Base-by-base conservation (phyloP, 2,329 filamentous ascomycete species). In the Neophaeococcomyces aloes region DNA sequence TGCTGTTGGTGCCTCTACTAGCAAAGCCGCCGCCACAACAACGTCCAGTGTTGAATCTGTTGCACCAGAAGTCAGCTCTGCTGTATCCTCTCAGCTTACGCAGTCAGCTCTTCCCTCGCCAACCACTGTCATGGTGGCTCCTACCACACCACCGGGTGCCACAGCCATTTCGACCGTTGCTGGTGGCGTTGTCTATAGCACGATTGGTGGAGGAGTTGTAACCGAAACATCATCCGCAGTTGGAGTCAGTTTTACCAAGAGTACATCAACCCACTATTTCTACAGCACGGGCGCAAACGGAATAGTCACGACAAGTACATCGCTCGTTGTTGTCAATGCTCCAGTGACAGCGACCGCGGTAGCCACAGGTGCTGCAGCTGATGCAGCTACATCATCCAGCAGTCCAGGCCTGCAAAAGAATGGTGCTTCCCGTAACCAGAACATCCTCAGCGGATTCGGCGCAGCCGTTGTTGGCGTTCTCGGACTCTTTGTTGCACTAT, bases 321-420 rank as follows among this genome's bases (percentile, higher is more conserved):
- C 63, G 30, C 56, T 68, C n/a, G 65, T 67, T 2, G 58, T 70
- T 27, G 62, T 70, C 34, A 59, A 65, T 33, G 64, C 65, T 7
- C 52, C 46, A 7, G 44, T 48, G 15, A 60, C 61, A 11, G 45
- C 52, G 18, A 47, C 50, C 4, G 56, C 54, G 1, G 55, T 48
- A 18, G 44, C 52, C 2, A 55, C 57, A 1, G 50, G 47, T 11
- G 50, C 47, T 7, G 42, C 49, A 13, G 51, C 46, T 11, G 53
- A 48, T 15, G 49, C 46, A 23, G 31, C 52, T 3, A 57, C 56
- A 13, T 48, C 54, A 7, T 48, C 53, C 1, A 50, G 52, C 3
- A 49, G 57, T 3, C 65, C 67, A 5, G 57, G 62, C 29, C 54
- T 70, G 47, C 66, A 69, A 48, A 64, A 69, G 48, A 64, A 63